These are phyloP conservation scores for Acacia pycnantha DNA, from an alignment of 331 rosid genomes.

Conservation along the genomic window DNA sequence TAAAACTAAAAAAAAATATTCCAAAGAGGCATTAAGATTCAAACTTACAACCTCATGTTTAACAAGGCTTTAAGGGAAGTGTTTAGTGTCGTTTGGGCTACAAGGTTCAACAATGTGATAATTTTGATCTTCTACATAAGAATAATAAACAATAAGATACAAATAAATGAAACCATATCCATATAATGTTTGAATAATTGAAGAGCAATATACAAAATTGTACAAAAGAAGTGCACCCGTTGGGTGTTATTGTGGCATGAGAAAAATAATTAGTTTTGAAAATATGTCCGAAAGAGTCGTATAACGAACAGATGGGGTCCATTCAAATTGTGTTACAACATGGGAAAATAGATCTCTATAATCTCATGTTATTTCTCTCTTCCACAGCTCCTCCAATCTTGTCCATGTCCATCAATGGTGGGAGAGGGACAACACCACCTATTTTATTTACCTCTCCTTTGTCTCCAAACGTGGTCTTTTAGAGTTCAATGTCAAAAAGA, in stretches of 20 bases:
- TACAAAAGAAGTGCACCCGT: background rate
- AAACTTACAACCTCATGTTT: too few relatives aligned
- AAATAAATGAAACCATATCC: background rate
- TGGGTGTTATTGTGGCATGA: conserved; percentile 19
- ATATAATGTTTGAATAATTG: too few relatives aligned
- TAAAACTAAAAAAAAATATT: too few relatives aligned
- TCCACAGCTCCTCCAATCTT: conserved; percentile 27
- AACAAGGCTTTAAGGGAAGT: too few relatives aligned
- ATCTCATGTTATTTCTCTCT: conserved; percentile 8
- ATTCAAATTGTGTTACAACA: conserved; percentile 38
- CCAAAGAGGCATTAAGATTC: too few relatives aligned
- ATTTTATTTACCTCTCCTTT: background rate
- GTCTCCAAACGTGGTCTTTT: background rate
- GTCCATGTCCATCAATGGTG: conserved; percentile 35
- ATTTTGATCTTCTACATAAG: too few relatives aligned
- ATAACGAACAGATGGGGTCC: conserved; percentile 37
- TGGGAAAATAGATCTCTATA: background rate
- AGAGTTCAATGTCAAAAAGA: background rate
- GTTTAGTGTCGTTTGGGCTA: too few relatives aligned
- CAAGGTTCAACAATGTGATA: too few relatives aligned
- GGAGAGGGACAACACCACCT: background rate
- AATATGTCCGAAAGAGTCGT: conserved; percentile 24
- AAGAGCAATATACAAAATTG: too few relatives aligned
- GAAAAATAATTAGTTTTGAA: conserved; percentile 30
- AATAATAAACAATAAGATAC: too few relatives aligned